Evolutionary conservation across 2,329 filamentous ascomycete genomes (phyloP).

Genomic region (Rutstroemia sp.): DNA sequence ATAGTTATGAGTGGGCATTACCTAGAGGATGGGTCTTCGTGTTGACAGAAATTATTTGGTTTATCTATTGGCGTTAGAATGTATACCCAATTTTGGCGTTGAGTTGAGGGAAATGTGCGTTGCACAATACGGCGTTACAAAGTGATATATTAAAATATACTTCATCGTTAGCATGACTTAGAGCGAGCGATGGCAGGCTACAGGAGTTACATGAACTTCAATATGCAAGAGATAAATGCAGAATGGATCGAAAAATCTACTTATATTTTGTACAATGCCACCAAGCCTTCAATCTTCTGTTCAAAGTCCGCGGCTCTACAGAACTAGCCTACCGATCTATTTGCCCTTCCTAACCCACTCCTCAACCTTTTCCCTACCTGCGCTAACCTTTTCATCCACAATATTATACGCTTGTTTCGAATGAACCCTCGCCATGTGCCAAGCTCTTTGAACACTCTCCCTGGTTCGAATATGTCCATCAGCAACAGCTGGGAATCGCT

Average conservation of each 20-base stretch:
- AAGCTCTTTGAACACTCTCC: slow-evolving; percentile 60
- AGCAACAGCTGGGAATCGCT: slow-evolving; percentile 74
- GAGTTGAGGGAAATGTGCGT: too few species aligned
- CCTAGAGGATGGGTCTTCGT: too few species aligned
- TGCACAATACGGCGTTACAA: too few species aligned
- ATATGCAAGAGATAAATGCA: too few species aligned
- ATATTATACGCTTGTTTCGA: slow-evolving; percentile 61
- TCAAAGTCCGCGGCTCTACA: background rate
- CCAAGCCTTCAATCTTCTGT: background rate
- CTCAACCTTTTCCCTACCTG: slow-evolving; percentile 71
- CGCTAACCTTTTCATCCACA: slow-evolving; percentile 74
- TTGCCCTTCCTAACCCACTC: slow-evolving; percentile 82
- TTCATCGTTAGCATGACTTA: too few species aligned
- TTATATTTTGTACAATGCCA: background rate
- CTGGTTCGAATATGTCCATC: slow-evolving; percentile 71
- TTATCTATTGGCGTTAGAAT: too few species aligned
- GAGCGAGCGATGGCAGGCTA: too few species aligned
- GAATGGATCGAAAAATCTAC: too few species aligned
- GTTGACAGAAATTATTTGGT: too few species aligned
- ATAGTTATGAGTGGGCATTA: background rate
- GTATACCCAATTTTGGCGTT: too few species aligned
- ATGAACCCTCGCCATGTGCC: slow-evolving; percentile 69
- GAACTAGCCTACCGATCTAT: slow-evolving; percentile 14
- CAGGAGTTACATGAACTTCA: too few species aligned
- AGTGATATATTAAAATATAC: too few species aligned